Base-by-base conservation (phyloP, 257 asterid species). In the Solanum chilense region DNA sequence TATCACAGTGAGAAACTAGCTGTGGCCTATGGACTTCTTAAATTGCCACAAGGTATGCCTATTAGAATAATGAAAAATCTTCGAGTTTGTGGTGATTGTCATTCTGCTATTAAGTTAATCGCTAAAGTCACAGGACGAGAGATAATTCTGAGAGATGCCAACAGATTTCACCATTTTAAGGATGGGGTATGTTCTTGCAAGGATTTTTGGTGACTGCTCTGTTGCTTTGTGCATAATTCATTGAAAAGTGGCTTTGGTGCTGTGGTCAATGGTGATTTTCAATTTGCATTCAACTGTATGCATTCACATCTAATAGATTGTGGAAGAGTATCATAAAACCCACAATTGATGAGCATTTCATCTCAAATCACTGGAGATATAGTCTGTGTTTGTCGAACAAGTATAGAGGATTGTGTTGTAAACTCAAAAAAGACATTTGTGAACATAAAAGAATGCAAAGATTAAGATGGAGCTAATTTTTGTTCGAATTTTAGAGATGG, bases 1-100 rank as follows among this genome's bases (percentile, higher is more conserved):
- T 89, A 71, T 88, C 96, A 94, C 87, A 92, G 96, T 60, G 98
- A 94, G 92, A 94, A 92, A 94, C 88, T 93, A 91, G 98, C 95
- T 56, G 95, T 93, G 87, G 93, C 91, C 4, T 94, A 90, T 90
- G 98, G 98, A 68, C 92, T 95, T 81, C 49, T 94, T 88, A 93
- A 91, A 90, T 83, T 93, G 88, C 94, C 95, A 41, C 93, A 91
- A 52, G 95, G 92, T 80, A 85, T 90, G 58, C 92, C 95, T 82
- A 91, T 94, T 86, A 88, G 94, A 69, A 94, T 93, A 23, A 94
- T 91, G 96, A 94, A 93, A 86, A 94, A 93, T 90, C 92, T 94
- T 87, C 90, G 96, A 71, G 92, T 94, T 77, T 94, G 98, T 90
- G 94, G 94, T 85, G 98, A 94, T 84, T 94, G 96, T 62, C 96